Base-by-base conservation (phyloP, 2,329 filamentous ascomycete genomes). In the Diaporthe citrichinensis region DNA sequence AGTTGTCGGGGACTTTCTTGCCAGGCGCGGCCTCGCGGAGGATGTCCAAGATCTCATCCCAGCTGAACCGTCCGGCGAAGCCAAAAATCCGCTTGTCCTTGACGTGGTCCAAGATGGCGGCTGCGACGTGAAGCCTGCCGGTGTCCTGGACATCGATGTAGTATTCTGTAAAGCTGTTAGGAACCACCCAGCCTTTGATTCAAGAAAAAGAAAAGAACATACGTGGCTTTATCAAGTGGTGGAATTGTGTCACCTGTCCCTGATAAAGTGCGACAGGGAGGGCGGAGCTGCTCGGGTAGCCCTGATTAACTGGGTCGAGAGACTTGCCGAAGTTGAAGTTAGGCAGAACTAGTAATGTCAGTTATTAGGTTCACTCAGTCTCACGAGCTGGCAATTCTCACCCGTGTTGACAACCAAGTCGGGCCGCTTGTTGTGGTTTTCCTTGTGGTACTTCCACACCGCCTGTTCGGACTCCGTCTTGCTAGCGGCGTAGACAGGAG, bases 71-170 rank as follows among this genome's bases (percentile, higher is more conserved):
- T 34, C 28, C 82, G 0, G 87, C 89, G 72, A 88, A 90, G 1
- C 83, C 90, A 78, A 92, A 90, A 10, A 92, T 80, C 1, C 91
- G 86, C 78, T 92, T 86, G 0, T 84, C 84, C 2, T 81, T 76
- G 0, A 91, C 84, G 0, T 84, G 82, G 0, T 84, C 82, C 34
- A 89, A 82, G 0, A 90, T 82, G 12, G 88, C 81, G 0, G 87
- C 90, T 4, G 88, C 87, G 4, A 91, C 83, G 57, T 92, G 90
- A 0, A 92, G 80, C 0, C 86, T 82, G 0, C 88, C 90, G 5
- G 79, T 79, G 71, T 92, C 89, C 17, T 86, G 81, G 0, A 88
- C 85, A 77, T 89, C 83, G 36, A 89, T 81, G 78, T 81, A 86
- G n/a, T 86, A 84, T 79, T 83, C 86, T 90, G 39, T 14, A 65